Percentiles rank a stretch among this genome's conserved stretches.
Evolutionary conservation across 202 grass and related monocot species (phyloP).

Genomic region (Musa balbisiana): DNA sequence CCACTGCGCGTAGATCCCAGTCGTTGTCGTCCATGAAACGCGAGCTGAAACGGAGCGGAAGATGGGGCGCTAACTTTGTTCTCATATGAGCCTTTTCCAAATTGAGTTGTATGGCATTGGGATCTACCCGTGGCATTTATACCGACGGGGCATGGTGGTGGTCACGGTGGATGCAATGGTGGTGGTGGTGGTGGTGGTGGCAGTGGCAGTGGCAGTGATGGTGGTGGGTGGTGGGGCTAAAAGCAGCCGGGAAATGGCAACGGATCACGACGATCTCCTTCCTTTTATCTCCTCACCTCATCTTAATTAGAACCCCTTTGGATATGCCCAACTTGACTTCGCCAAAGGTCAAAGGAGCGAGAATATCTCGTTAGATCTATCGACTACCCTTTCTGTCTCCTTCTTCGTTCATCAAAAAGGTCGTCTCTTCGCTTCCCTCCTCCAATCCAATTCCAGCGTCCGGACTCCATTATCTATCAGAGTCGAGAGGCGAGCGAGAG

Average conservation of each 20-base stretch:
- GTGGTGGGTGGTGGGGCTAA: conserved; percentile 5
- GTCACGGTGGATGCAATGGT: neutral
- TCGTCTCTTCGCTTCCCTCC: neutral
- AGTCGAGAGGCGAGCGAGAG: no score
- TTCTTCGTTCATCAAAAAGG: neutral
- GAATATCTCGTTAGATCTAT: neutral
- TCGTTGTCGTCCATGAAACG: conserved; percentile 9
- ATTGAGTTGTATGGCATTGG: neutral
- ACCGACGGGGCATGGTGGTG: neutral
- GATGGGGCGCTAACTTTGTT: neutral
- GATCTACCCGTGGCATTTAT: neutral
- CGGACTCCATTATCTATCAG: no score
- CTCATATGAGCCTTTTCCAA: neutral
- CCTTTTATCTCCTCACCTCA: neutral
- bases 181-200: neutral
- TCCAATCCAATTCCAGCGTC: neutral
- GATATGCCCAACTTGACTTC: neutral
- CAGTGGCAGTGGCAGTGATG: neutral
- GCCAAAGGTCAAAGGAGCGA: neutral
- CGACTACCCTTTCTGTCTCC: neutral
- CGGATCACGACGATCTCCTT: neutral
- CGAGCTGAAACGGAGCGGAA: neutral
- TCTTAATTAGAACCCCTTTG: neutral
- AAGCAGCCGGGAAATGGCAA: neutral
- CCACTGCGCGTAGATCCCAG: conserved; percentile 10